Percentiles rank a stretch among this genome's conserved stretches.
These are phyloP conservation scores for Bruguiera hainesii DNA, from an alignment of 441 rosid genomes.

Conservation along the genomic window DNA sequence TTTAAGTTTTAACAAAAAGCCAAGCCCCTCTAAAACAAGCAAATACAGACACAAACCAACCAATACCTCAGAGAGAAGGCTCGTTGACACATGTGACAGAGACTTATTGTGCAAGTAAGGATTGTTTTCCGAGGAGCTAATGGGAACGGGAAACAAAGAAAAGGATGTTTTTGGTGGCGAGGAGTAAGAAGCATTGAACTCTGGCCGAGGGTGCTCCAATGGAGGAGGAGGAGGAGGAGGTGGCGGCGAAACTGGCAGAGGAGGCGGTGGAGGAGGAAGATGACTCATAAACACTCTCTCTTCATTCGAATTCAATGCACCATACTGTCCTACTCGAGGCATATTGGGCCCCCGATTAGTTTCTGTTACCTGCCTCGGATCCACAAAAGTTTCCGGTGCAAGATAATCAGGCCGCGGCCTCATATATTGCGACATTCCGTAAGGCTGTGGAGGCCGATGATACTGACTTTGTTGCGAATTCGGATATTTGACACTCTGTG, in stretches of 20 bases:
- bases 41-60: conserved; percentile 12
- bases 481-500: conserved; percentile 7
- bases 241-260: conserved; percentile 69
- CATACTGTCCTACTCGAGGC: conserved; percentile 14
- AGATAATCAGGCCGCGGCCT: neutral
- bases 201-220: conserved; percentile 21
- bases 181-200: conserved; percentile 20
- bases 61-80: conserved; percentile 41
- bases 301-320: conserved; percentile 22
- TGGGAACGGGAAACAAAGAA: conserved; percentile 50
- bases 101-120: conserved; percentile 32
- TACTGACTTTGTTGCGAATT: conserved; percentile 5
- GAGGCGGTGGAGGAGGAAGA: conserved; percentile 41
- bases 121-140: conserved; percentile 28
- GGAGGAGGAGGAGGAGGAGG: conserved; percentile 62
- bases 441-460: conserved; percentile 9
- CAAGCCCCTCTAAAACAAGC: neutral
- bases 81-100: conserved; percentile 28
- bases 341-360: too few species aligned
- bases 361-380: neutral
- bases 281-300: conserved; percentile 14
- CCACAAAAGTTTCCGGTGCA: neutral
- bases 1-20: conserved; percentile 2
- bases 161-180: conserved; percentile 29
- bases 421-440: conserved; percentile 3